Conservation (phyloP, 169 alveolate genomes). For the Plasmodium coatneyi region DNA sequence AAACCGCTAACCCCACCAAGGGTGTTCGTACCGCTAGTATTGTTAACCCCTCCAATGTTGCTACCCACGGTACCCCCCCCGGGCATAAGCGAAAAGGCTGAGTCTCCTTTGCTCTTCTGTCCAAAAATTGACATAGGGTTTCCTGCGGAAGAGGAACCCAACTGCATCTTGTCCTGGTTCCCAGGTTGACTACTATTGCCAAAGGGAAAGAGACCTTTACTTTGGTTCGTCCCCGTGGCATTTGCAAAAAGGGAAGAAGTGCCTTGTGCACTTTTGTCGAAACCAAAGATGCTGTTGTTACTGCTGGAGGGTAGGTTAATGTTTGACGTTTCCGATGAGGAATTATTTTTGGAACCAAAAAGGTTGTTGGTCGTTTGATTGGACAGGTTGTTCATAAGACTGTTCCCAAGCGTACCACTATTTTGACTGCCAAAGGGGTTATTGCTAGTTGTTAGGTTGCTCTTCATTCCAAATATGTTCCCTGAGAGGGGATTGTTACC, state of each 20-base stretch:
- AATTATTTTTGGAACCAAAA: neutral
- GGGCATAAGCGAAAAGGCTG: neutral
- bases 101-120: neutral
- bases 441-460: neutral
- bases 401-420: neutral
- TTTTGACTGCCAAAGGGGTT: neutral
- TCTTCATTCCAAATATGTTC: constrained; percentile 6
- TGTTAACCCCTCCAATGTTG: neutral
- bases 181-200: neutral
- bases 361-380: neutral
- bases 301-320: neutral
- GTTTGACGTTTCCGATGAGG: constrained; percentile 8
- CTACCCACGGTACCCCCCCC: neutral
- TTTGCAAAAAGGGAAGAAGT: constrained; percentile 11
- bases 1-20: neutral
- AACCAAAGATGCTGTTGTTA: constrained; percentile 10
- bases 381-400: neutral
- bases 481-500: constrained; percentile 7
- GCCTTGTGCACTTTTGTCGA: constrained; percentile 10
- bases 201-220: neutral
- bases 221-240: neutral
- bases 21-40: neutral
- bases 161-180: neutral
- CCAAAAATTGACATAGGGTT: neutral
- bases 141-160: neutral